phyloP scores from a whole-genome alignment of 176 grass and related monocot species.

The sorghum (Sorghum bicolor) region DNA sequence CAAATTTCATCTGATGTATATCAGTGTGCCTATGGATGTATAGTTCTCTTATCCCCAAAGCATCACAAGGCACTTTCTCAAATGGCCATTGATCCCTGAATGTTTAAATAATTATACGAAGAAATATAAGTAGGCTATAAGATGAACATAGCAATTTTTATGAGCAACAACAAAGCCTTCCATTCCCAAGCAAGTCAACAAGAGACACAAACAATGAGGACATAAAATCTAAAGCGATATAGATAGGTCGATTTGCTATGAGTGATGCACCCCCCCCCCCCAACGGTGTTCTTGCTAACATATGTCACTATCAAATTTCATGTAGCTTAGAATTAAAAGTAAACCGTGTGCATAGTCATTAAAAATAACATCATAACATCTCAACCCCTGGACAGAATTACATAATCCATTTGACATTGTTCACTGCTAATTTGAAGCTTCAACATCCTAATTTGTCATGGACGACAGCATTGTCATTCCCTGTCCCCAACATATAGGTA shows the following conservation, averaged over 20 bases:
- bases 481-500: not conserved
- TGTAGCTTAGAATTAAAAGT: slow-evolving; percentile 6
- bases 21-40: slow-evolving; percentile 58
- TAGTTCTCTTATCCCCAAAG: slow-evolving; percentile 51
- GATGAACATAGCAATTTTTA: not conserved
- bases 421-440: not conserved
- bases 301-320: not conserved
- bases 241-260: not conserved
- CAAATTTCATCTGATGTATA: slow-evolving; percentile 75
- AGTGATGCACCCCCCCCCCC: not conserved
- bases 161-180: not conserved
- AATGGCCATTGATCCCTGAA: slow-evolving; percentile 71
- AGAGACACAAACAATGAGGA: not conserved
- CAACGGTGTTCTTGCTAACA: not conserved
- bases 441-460: slow-evolving; percentile 3
- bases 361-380: not conserved
- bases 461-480: not conserved
- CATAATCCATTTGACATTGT: not conserved
- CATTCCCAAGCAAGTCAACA: not conserved
- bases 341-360: not conserved
- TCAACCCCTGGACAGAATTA: slow-evolving; percentile 10
- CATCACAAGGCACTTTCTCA: slow-evolving; percentile 43
- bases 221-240: not conserved
- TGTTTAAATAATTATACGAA: slow-evolving; percentile 12
- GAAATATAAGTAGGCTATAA: not conserved